Evolutionary conservation across 2,329 filamentous ascomycete species (phyloP).

Genomic region (Epichloe sp.): DNA sequence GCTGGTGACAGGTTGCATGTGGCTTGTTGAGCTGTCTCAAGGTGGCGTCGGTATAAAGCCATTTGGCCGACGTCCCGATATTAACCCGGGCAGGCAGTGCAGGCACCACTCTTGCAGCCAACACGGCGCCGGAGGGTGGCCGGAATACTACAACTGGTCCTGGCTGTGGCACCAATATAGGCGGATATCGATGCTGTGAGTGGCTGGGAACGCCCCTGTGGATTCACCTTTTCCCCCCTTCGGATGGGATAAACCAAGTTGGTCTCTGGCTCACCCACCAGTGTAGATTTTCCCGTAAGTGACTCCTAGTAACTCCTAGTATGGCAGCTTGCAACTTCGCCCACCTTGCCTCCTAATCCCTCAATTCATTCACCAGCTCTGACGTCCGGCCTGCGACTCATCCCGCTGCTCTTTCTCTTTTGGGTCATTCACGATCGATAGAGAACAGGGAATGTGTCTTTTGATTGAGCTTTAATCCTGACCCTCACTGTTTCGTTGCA

Average conservation of each 20-base stretch:
- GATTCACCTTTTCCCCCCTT: neutral
- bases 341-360: slow-evolving; percentile 8
- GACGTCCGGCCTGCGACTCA: slow-evolving; percentile 25
- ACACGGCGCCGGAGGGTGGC: neutral
- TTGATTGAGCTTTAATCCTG: slow-evolving; percentile 9
- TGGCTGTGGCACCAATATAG: neutral
- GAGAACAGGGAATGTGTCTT: slow-evolving; percentile 20
- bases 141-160: neutral
- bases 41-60: too few species aligned
- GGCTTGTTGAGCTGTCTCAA: too few species aligned
- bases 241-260: neutral
- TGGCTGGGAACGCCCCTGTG: slow-evolving; percentile 10
- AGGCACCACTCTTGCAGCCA: neutral
- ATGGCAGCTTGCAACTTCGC: neutral
- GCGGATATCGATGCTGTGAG: slow-evolving; percentile 5
- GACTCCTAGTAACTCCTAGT: neutral
- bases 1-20: too few species aligned
- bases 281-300: slow-evolving; percentile 1
- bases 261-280: neutral
- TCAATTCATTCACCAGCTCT: neutral
- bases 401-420: slow-evolving; percentile 35
- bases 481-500: slow-evolving; percentile 8
- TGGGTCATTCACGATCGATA: slow-evolving; percentile 14
- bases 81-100: too few species aligned
- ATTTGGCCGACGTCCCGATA: too few species aligned